Percentiles rank a stretch among this genome's conserved stretches.
These are phyloP conservation scores for Dalbergia cochinchinensis DNA, from an alignment of 306 rosid species.

Conservation along the genomic window DNA sequence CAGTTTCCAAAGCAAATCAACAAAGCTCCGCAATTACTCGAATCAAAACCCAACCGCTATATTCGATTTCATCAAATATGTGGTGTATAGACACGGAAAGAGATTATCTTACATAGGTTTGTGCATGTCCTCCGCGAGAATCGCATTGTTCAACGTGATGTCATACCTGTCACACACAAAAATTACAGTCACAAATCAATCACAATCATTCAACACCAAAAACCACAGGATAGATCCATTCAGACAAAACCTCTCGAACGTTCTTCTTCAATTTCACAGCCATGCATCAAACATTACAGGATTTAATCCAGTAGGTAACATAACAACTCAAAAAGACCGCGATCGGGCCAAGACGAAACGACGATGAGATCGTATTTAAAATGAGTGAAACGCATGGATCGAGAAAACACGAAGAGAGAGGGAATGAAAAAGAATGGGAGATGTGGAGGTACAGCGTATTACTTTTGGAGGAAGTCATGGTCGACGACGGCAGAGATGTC, in stretches of 20 bases:
- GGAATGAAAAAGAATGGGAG: background rate
- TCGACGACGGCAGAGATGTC: constrained; percentile 81
- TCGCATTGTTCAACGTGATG: constrained; percentile 73
- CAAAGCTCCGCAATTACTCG: background rate
- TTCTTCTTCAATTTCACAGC: background rate
- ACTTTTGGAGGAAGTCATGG: constrained; percentile 65
- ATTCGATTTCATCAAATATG: background rate
- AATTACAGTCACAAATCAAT: background rate
- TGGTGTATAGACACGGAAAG: background rate
- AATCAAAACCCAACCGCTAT: background rate
- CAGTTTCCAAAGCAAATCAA: constrained; percentile 15
- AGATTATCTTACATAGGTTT: constrained; percentile 65
- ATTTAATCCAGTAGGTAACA: background rate
- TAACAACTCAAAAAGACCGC: background rate
- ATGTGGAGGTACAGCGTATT: background rate
- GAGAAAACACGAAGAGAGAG: background rate
- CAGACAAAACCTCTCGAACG: background rate
- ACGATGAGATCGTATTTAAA: background rate
- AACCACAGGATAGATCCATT: background rate
- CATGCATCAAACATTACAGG: too few species aligned
- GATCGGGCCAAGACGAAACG: background rate
- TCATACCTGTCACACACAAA: constrained; percentile 59
- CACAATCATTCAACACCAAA: background rate
- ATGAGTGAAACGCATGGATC: background rate
- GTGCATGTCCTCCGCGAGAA: constrained; percentile 88